A percentile compares a stretch with the other conserved stretches of the same genome.
Conservation (phyloP, 139 green algal species). For the Gonium pectorale region DNA sequence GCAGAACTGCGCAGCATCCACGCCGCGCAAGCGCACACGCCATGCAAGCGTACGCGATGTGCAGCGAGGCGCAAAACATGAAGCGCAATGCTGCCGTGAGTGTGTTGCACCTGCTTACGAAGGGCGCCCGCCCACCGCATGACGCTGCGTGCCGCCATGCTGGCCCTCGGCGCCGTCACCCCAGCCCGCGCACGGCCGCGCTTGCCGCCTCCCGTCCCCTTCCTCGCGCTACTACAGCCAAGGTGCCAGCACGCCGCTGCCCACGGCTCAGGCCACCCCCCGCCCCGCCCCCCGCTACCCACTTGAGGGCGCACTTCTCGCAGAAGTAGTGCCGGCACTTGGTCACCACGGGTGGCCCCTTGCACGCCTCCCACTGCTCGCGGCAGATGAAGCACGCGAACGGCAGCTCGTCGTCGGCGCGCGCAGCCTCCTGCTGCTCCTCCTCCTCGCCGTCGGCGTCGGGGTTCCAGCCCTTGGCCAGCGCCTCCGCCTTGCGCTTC, state of each 20-base stretch:
- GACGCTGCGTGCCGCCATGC: too few relatives aligned
- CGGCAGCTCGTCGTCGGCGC: conserved; percentile 91
- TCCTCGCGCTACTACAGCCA: too few relatives aligned
- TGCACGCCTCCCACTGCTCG: conserved; percentile 82
- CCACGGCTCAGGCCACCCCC: neutral
- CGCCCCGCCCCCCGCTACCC: conserved; percentile 2
- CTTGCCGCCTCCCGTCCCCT: neutral
- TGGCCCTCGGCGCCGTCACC: too few relatives aligned
- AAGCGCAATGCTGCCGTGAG: too few relatives aligned
- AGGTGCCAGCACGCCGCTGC: neutral
- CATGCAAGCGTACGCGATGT: too few relatives aligned
- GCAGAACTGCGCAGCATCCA: too few relatives aligned
- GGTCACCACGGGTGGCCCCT: conserved; percentile 91
- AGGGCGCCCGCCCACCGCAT: too few relatives aligned
- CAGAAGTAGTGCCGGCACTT: conserved; percentile 98
- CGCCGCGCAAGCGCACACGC: too few relatives aligned
- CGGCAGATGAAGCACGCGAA: conserved; percentile 97
- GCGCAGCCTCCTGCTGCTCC: conserved; percentile 60
- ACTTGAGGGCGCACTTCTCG: conserved; percentile 95
- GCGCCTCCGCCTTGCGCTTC: conserved; percentile 81
- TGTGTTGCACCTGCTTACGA: too few relatives aligned
- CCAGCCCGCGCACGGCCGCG: too few relatives aligned
- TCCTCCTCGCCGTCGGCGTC: conserved; percentile 73
- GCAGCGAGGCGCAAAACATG: too few relatives aligned
- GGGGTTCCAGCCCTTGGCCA: conserved; percentile 61